Evolutionary conservation across 495 filamentous ascomycete species (phyloP).

Genomic region (Penicillium diatomitis): DNA sequence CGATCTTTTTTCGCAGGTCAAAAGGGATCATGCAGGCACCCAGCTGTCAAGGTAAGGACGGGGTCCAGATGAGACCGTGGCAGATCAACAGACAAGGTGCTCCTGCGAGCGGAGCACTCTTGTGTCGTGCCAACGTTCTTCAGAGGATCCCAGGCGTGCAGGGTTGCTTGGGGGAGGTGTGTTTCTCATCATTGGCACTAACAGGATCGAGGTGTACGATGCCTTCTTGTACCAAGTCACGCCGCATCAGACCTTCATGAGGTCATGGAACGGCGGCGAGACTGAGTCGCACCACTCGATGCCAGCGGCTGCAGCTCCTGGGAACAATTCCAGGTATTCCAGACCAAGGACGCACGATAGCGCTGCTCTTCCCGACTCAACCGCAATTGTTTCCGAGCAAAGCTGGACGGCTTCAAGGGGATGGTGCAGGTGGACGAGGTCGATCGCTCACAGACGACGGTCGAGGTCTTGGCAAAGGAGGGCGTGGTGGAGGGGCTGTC

Average conservation of each 20-base stretch:
- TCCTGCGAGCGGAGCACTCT: no score
- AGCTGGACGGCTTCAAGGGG: constrained; percentile 21
- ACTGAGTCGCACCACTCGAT: constrained; percentile 8
- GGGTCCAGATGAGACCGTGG: neutral
- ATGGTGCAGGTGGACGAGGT: constrained; percentile 13
- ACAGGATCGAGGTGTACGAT: neutral
- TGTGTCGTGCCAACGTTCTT: no score
- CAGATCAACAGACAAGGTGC: neutral
- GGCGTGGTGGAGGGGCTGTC: constrained; percentile 18
- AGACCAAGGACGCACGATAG: constrained; percentile 16
- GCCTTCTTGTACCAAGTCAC: neutral
- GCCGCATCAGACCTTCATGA: constrained; percentile 8
- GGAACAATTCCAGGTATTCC: constrained; percentile 21
- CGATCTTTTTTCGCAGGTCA: no score
- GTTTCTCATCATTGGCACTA: neutral
- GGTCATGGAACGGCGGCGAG: constrained; percentile 20
- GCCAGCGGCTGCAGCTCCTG: constrained; percentile 17
- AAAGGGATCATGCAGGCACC: no score
- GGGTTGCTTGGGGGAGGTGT: no score
- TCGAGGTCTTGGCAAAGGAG: constrained; percentile 12
- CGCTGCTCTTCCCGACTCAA: constrained; percentile 27
- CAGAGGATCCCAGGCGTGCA: no score
- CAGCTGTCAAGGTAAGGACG: no score
- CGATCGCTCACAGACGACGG: constrained; percentile 9
- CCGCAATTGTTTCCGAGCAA: constrained; percentile 23